Evolutionary conservation across 1,139 yeast species (phyloP).

Genomic region (Sugiyamaella paludigena): DNA sequence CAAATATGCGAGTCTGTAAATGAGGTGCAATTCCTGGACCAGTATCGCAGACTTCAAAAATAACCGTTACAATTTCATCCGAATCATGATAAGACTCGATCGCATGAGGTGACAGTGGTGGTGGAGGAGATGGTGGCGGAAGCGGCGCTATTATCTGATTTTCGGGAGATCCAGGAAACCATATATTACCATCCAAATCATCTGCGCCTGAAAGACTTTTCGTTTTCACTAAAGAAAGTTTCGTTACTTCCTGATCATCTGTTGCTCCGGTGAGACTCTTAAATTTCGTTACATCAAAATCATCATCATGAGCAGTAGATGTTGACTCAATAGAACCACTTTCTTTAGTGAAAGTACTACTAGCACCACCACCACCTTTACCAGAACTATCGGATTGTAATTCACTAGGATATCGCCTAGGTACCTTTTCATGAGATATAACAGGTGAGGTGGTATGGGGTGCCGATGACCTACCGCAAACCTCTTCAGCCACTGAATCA

Average conservation of each 20-base stretch:
- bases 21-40: slow-evolving; percentile 90
- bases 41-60: slow-evolving; percentile 61
- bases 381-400: slow-evolving; percentile 9
- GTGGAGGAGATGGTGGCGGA: too few species aligned
- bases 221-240: background rate
- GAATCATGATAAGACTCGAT: background rate
- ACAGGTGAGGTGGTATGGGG: background rate
- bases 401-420: slow-evolving; percentile 13
- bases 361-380: slow-evolving; percentile 4
- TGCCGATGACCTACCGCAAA: slow-evolving; percentile 2
- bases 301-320: background rate
- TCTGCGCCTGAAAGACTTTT: background rate
- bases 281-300: background rate
- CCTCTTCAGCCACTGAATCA: slow-evolving; percentile 14
- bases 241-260: background rate
- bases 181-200: background rate
- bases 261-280: background rate
- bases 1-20: slow-evolving; percentile 79
- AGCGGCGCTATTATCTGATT: too few species aligned
- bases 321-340: slow-evolving; percentile 6
- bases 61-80: slow-evolving; percentile 20
- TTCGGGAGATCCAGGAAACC: too few species aligned
- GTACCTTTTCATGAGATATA: slow-evolving; percentile 2
- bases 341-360: slow-evolving; percentile 18
- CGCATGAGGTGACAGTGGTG: background rate